A percentile compares a stretch with the other conserved stretches of the same genome.
Conservation (phyloP, 2,329 filamentous ascomycete genomes). For the Lachnellula willkommii region DNA sequence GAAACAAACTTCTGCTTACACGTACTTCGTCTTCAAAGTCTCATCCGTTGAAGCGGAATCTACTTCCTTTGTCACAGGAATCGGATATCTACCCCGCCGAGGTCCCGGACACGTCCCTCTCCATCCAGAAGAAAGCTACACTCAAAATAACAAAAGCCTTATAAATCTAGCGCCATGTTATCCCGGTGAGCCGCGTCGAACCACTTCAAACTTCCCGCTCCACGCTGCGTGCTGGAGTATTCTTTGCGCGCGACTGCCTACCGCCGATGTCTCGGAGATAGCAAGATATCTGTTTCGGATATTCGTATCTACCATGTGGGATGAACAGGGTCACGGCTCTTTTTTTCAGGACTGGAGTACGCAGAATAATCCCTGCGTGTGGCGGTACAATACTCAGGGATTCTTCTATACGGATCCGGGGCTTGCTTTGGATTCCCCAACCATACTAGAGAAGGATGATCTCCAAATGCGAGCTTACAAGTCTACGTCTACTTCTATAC, state of each 20-base stretch:
- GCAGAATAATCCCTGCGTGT: background rate
- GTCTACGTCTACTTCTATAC: no score
- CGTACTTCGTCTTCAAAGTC: background rate
- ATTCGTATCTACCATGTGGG: background rate
- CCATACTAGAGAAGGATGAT: background rate
- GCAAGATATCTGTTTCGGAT: background rate
- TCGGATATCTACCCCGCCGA: background rate
- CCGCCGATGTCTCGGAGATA: background rate
- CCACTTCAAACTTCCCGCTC: background rate
- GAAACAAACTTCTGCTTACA: background rate
- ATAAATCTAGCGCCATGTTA: background rate
- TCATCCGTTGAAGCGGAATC: background rate
- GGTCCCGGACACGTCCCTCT: background rate
- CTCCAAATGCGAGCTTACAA: background rate
- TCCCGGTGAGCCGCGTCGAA: background rate
- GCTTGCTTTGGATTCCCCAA: background rate
- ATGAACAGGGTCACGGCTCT: background rate
- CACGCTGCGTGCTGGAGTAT: background rate
- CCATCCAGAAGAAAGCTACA: background rate
- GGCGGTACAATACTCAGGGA: no score
- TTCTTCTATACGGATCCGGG: background rate
- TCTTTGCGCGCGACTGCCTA: background rate
- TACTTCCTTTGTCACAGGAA: background rate
- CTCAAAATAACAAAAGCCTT: background rate
- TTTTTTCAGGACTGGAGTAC: background rate